Percentiles rank a stretch among this genome's conserved stretches.
phyloP scores from a whole-genome alignment of 2,329 filamentous ascomycete genomes.

The Lachnellula occidentalis region DNA sequence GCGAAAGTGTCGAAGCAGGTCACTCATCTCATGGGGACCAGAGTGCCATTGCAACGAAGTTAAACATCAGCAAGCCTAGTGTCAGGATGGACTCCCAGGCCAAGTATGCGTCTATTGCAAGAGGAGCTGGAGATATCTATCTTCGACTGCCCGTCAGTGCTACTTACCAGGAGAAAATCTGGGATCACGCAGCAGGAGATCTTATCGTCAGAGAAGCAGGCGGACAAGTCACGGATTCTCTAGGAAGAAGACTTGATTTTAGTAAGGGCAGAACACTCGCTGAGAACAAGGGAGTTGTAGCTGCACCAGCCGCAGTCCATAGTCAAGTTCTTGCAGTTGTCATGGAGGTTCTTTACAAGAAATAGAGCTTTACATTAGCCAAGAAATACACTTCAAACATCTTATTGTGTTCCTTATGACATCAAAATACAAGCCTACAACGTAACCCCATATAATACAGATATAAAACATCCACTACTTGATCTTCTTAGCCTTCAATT shows the following conservation, averaged over 20 bases:
- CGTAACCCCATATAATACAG: slow-evolving; percentile 23
- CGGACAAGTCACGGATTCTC: slow-evolving; percentile 83
- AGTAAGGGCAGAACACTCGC: slow-evolving; percentile 76
- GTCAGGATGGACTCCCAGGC: slow-evolving; percentile 97
- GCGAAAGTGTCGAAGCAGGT: slow-evolving; percentile 89
- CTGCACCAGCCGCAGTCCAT: slow-evolving; percentile 74
- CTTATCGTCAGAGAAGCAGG: slow-evolving; percentile 92
- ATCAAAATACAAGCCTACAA: slow-evolving; percentile 16
- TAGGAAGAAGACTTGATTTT: slow-evolving; percentile 83
- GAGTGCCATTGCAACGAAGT: slow-evolving; percentile 71
- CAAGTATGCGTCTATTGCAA: slow-evolving; percentile 93
- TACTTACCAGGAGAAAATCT: slow-evolving; percentile 97
- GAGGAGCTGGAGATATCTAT: slow-evolving; percentile 92
- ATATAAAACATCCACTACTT: slow-evolving; percentile 50
- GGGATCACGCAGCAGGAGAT: slow-evolving; percentile 96
- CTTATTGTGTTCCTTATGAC: neutral
- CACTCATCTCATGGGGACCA: slow-evolving; percentile 90
- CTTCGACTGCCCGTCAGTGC: slow-evolving; percentile 79
- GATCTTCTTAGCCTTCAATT: slow-evolving; percentile 96
- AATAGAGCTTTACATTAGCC: slow-evolving; percentile 24
- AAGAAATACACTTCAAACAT: neutral
- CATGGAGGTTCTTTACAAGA: slow-evolving; percentile 63
- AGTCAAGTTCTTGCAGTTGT: slow-evolving; percentile 73
- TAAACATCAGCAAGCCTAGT: slow-evolving; percentile 83
- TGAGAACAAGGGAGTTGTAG: slow-evolving; percentile 90